Evolutionary conservation across 164 flowering plant genomes (phyloP), one percentile per base, ranked within the genome.

Genomic region (Aristolochia californica): DNA sequence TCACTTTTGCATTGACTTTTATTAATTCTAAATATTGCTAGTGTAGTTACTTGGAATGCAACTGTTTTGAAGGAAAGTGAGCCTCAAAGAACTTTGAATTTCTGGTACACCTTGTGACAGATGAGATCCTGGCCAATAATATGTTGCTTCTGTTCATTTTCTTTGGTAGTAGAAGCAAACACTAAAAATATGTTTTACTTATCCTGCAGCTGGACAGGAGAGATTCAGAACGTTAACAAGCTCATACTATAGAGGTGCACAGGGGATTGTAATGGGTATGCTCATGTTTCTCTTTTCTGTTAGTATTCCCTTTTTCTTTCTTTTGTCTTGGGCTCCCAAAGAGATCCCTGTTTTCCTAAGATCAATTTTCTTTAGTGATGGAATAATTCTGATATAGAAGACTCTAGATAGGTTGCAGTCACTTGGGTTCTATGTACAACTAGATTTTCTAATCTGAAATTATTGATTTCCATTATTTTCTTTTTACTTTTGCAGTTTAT

Each of bases 231-330:
- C 89, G 44, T 56, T 83, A 58, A 83, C 88, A 14, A 80, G 85
- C 55, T 83, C 89, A 45, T 81, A 83, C 55, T 81, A 83, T 56
- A 68, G 89, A 72, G 89, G 89, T 43, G 89, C 86, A 15, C 89
- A 83, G 70, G 89, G 89, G 23, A 65, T 83, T 53, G 77, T 83
- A 28, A 74, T 83, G 78, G 89, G 89, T 81, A 65, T 60, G 53
- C 16, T 10, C 30, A 18, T 50, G 17, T 30, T 28, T 21, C 28
- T 61, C 28, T 45, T 23, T 50, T 50, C 27, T 21, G 18, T 21
- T 40, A 15, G 56, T 17, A 0, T 16, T 20, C 20, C 22, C 15
- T 20, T 47, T 47, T 17, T 2, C 11, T 4, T 15, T 2, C 11
- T 45, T 2, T 2, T 3, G 4, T 4, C 4, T 2, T 2, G 48